phyloP scores from a whole-genome alignment of 2,329 filamentous ascomycete genomes.

The Hymenotorrendiella dingleyae region DNA sequence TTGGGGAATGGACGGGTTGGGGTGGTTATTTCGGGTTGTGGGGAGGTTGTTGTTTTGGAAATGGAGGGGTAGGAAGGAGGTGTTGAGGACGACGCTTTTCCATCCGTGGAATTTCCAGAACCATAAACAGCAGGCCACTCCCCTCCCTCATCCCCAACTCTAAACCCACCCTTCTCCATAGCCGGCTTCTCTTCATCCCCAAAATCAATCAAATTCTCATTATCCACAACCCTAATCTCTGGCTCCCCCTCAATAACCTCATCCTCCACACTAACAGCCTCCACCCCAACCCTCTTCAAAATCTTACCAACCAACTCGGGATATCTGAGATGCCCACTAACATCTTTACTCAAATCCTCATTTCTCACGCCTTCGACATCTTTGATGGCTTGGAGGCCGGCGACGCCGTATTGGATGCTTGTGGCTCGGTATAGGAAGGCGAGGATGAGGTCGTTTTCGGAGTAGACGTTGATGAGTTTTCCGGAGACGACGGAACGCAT shows the following conservation, averaged over 20 bases:
- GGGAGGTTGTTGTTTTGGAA: background rate
- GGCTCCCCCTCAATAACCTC: constrained; percentile 32
- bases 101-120: background rate
- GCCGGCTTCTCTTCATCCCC: background rate
- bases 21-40: background rate
- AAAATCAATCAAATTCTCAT: constrained; percentile 11
- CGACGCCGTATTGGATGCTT: constrained; percentile 75
- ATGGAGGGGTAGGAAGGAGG: background rate
- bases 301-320: constrained; percentile 60
- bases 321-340: constrained; percentile 66
- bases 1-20: background rate
- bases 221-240: constrained; percentile 27
- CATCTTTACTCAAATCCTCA: constrained; percentile 51
- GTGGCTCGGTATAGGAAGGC: constrained; percentile 82
- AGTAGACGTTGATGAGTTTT: constrained; percentile 85
- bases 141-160: constrained; percentile 3
- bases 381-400: constrained; percentile 70
- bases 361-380: constrained; percentile 57
- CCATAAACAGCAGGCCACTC: background rate
- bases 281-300: constrained; percentile 58
- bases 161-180: background rate
- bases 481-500: constrained; percentile 76
- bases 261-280: constrained; percentile 49
- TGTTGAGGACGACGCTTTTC: background rate
- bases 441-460: constrained; percentile 79